phyloP scores from a whole-genome alignment of 2,329 filamentous ascomycete species.

The Apiospora hydei region DNA sequence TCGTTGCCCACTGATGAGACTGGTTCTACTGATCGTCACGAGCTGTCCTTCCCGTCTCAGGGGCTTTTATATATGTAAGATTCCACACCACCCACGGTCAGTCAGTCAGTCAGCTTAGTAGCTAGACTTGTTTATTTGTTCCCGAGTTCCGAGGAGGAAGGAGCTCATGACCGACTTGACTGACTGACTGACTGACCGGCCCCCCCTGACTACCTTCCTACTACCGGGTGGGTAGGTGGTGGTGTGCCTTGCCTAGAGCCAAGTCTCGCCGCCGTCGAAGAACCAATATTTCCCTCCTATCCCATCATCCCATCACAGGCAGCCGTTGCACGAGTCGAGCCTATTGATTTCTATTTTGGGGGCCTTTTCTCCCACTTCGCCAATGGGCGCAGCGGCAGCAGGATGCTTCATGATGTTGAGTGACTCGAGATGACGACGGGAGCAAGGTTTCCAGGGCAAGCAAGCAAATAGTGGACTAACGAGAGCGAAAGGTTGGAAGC shows the following conservation, averaged over 20 bases:
- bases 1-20: neutral
- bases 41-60: neutral
- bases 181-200: neutral
- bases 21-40: neutral
- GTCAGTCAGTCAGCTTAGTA: neutral
- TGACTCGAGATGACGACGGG: neutral
- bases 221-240: neutral
- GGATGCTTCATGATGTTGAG: neutral
- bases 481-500: neutral
- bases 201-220: neutral
- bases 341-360: neutral
- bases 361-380: constrained; percentile 3
- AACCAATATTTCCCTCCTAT: neutral
- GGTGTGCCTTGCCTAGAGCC: constrained; percentile 11
- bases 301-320: neutral
- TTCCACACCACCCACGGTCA: neutral
- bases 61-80: constrained; percentile 7
- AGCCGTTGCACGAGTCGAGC: constrained; percentile 13
- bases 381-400: neutral
- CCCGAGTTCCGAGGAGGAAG: neutral
- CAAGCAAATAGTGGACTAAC: neutral
- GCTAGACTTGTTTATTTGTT: neutral
- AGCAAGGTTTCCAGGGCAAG: neutral
- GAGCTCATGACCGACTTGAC: constrained; percentile 1
- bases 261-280: neutral